phyloP scores from a whole-genome alignment of 2,329 filamentous ascomycete species.

The Thermochaetoides dissita region DNA sequence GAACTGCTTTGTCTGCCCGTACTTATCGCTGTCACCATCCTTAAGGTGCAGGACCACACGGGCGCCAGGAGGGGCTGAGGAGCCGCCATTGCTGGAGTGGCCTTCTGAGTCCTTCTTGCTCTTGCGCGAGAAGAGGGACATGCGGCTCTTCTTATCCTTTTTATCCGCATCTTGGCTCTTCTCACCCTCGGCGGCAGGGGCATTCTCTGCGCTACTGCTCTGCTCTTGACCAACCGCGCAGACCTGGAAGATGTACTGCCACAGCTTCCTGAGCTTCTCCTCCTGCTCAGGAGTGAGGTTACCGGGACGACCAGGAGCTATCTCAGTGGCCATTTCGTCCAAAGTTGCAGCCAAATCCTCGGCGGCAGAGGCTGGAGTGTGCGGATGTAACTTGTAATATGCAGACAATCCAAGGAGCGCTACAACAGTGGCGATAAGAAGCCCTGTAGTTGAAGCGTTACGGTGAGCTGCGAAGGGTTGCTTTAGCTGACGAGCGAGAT shows the following conservation, averaged over 20 bases:
- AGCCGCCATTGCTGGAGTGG: constrained; percentile 26
- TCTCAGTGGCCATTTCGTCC: constrained; percentile 19
- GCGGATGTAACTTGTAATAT: constrained; percentile 6
- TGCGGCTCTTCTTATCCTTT: constrained; percentile 62
- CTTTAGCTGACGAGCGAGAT: neutral
- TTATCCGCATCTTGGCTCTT: constrained; percentile 21
- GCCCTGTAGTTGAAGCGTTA: constrained; percentile 6
- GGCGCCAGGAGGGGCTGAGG: constrained; percentile 6
- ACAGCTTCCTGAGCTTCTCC: constrained; percentile 75
- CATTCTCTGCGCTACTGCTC: constrained; percentile 14
- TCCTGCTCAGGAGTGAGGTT: constrained; percentile 86
- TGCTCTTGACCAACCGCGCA: constrained; percentile 44
- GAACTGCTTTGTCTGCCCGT: constrained; percentile 78
- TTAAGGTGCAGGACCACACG: constrained; percentile 25
- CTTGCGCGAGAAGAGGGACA: constrained; percentile 50
- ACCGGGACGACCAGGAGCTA: constrained; percentile 59
- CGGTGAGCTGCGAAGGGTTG: neutral
- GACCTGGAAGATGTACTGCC: constrained; percentile 61
- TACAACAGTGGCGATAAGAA: constrained; percentile 4
- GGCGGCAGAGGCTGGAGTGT: neutral
- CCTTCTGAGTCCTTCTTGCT: constrained; percentile 41
- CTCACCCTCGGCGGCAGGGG: constrained; percentile 22
- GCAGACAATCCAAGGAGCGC: constrained; percentile 8
- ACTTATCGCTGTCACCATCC: constrained; percentile 66
- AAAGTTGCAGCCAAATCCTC: constrained; percentile 3